Base-by-base conservation (phyloP, 306 rosid genomes). In the Glycine tomentella region DNA sequence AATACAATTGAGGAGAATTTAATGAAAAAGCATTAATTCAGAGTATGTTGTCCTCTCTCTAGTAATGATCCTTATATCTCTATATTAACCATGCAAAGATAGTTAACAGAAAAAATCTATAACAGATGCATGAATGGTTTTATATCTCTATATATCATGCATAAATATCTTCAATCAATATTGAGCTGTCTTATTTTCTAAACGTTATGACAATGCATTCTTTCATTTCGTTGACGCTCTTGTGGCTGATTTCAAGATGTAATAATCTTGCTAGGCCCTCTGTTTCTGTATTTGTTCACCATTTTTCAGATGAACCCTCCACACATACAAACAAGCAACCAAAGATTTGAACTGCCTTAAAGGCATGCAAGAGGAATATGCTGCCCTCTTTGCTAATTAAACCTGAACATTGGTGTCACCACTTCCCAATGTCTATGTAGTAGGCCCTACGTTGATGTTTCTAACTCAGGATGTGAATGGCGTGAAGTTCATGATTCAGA, bases 281-380 rank as follows among this genome's bases (percentile, higher is more conserved):
- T 55, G 55, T 55, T 55, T 73, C 78, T 40, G 55, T 38, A 57
- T 4, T 44, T 42, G 42, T 74, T 42, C 55, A 42, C 20, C 68
- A 42, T 17, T 57, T 59, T 75, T 20, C 25, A 17, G 31, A 12
- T 61, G 69, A 58, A 44, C 7, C 69, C 55, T 40, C 16, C 48
- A n/a, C 70, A 14, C 72, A 67, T 45, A 67, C n/a, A 67, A 67
- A 44, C 72, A 67, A 67, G 33, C 72, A 66, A 66, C 51, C 72
- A 66, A 8, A 66, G 72, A 66, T 66, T 66, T 15, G 51, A 66
- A 66, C 17, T 66, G 72, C 40, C 9, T 75, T 46, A 75, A 75
- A 75, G 79, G 31, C 79, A 75, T 58, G 57, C 45, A 75, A 44
- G 57, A 75, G 17, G 57, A 75, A 75, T 75, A 46, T 76, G 49